Evolutionary conservation across 2,329 filamentous ascomycete species (phyloP).

Genomic region (Venturia aucupariae): DNA sequence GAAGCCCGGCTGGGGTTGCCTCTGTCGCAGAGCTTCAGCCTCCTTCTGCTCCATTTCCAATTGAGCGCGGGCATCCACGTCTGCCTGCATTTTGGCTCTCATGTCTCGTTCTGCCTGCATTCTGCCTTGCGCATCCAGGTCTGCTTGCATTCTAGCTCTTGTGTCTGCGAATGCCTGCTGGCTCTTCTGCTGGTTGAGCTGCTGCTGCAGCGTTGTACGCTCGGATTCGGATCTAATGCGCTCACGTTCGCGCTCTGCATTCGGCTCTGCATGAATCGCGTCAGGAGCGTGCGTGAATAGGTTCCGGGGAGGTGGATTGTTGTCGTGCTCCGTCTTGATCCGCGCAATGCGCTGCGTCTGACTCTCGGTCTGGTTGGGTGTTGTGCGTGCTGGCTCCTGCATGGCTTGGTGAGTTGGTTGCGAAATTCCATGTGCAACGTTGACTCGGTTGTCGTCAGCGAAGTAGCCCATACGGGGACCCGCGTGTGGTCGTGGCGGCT

Average conservation of each 20-base stretch:
- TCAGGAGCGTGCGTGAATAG: slow-evolving; percentile 3
- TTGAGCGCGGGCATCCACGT: neutral
- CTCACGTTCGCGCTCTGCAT: slow-evolving; percentile 13
- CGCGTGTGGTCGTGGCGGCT: slow-evolving; percentile 1
- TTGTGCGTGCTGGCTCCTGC: neutral
- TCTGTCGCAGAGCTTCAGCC: neutral
- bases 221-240: neutral
- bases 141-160: neutral
- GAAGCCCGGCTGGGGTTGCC: neutral
- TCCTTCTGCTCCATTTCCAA: neutral
- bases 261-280: neutral
- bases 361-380: neutral
- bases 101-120: neutral
- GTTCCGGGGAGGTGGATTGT: neutral
- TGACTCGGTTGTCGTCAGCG: slow-evolving; percentile 20
- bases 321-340: slow-evolving; percentile 8
- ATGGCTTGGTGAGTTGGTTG: slow-evolving; percentile 1
- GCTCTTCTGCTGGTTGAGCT: neutral
- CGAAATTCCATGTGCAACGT: neutral
- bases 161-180: neutral
- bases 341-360: slow-evolving; percentile 6
- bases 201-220: slow-evolving; percentile 1
- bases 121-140: neutral
- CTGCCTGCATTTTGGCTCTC: slow-evolving; percentile 3
- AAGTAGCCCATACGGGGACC: slow-evolving; percentile 18